These are phyloP conservation scores for Fistulina hepatica DNA, from an alignment of 1,284 basidiomycete genomes.

Conservation along the genomic window DNA sequence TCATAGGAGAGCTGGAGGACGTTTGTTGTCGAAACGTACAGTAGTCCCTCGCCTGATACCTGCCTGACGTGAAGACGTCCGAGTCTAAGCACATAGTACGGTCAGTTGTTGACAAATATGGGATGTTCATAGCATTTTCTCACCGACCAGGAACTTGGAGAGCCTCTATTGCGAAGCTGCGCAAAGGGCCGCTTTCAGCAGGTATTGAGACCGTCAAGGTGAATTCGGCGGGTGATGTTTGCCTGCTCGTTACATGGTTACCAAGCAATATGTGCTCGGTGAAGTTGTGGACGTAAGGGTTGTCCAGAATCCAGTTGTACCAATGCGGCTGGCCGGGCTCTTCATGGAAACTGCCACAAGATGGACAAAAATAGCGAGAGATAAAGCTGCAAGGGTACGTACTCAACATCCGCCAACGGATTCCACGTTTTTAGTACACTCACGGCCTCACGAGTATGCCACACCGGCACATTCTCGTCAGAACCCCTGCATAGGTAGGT, in stretches of 20 bases:
- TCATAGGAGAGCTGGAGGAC: too few species aligned
- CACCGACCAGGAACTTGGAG: slow-evolving; percentile 50
- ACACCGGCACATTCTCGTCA: slow-evolving; percentile 73
- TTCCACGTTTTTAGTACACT: slow-evolving; percentile 47
- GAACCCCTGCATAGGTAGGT: slow-evolving; percentile 34
- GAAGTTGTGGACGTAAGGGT: slow-evolving; percentile 44
- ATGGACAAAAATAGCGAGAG: not conserved
- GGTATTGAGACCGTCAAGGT: slow-evolving; percentile 61
- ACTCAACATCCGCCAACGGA: slow-evolving; percentile 42
- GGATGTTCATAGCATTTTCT: too few species aligned
- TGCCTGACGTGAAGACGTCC: too few species aligned
- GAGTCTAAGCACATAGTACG: too few species aligned
- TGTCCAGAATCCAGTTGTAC: slow-evolving; percentile 52
- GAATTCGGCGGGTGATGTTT: slow-evolving; percentile 28
- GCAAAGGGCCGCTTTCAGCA: slow-evolving; percentile 49
- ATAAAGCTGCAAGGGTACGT: slow-evolving; percentile 16
- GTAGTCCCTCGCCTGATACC: too few species aligned
- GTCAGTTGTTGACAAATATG: too few species aligned
- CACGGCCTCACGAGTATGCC: slow-evolving; percentile 63
- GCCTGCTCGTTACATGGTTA: too few species aligned
- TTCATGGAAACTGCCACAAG: slow-evolving; percentile 44
- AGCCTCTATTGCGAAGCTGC: slow-evolving; percentile 51
- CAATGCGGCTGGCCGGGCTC: slow-evolving; percentile 56
- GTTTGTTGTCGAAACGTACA: too few species aligned
- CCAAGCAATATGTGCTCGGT: slow-evolving; percentile 31